phyloP scores from a whole-genome alignment of 192 early-diverging fungal genomes.

The Mortierella alpina region DNA sequence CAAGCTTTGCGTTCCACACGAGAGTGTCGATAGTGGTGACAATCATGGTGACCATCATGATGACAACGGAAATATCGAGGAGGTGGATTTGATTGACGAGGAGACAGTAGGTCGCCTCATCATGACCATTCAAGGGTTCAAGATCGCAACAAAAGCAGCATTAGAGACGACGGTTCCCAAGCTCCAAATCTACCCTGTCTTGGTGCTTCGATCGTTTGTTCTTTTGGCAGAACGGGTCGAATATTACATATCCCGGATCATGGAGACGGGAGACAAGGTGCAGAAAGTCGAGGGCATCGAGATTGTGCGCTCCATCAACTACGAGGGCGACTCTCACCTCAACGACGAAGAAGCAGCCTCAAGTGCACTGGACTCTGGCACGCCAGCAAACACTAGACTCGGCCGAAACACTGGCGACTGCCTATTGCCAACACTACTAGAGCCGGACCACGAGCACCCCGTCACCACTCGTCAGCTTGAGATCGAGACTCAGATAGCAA shows the following conservation, averaged over 20 bases:
- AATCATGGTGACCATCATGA: not conserved
- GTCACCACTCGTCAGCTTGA: constrained; percentile 21
- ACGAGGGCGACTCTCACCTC: not conserved
- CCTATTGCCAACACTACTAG: constrained; percentile 13
- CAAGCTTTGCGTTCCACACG: constrained; percentile 14
- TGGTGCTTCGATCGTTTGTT: constrained; percentile 32
- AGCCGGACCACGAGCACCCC: constrained; percentile 19
- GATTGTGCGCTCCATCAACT: constrained; percentile 18
- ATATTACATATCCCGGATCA: constrained; percentile 30
- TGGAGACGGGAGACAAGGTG: constrained; percentile 47
- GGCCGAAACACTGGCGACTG: constrained; percentile 15
- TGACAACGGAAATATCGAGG: constrained; percentile 9
- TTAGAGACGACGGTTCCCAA: constrained; percentile 17
- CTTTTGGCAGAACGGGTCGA: constrained; percentile 18
- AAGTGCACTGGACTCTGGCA: not conserved
- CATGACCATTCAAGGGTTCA: constrained; percentile 14
- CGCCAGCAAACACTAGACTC: not conserved
- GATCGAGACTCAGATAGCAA: constrained; percentile 13
- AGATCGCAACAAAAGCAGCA: constrained; percentile 3
- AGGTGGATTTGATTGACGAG: constrained; percentile 30
- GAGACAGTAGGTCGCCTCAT: constrained; percentile 24
- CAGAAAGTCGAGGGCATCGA: constrained; percentile 18
- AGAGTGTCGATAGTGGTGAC: not conserved
- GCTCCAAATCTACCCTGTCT: constrained; percentile 36
- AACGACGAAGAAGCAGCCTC: not conserved